Base-by-base conservation (phyloP, 148 eudicot species). In the Vaccinium corymbosum region DNA sequence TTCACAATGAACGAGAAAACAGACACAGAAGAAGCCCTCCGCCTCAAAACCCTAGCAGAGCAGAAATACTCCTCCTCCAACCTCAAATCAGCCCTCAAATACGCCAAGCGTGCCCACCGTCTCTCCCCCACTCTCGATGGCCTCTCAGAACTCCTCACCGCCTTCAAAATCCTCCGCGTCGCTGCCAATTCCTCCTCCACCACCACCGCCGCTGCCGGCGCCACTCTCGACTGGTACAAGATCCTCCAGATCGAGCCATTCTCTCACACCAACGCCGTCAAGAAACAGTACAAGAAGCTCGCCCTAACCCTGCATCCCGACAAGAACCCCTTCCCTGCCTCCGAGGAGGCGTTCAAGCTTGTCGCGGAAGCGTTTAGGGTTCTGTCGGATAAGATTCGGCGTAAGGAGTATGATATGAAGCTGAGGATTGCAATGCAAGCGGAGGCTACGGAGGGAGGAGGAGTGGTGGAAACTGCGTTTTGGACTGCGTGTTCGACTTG, bases 301-400 rank as follows among this genome's bases (percentile, higher is more conserved):
- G 95, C 95, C 56, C 85, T 92, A 38, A 57, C 84, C 17, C 90
- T 94, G 3, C 95, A 93, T 59, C 95, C 95, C 1, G 97, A 94
- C 53, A 94, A 94, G 84, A 91, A 83, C 76, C 70, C 87, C 0
- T 89, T 84, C 35, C 64, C 80, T 2, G 95, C 90, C 10, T 91
- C 90, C 4, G 89, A 81, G 5, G 97, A 92, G 61, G 97, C 97
- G n/a, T 90, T 94, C 56, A 94, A 90, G 93, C 73, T 86, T 9
- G 91, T 94, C 0, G 90, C 85, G 2, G 94, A 92, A 61, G 95
- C 91, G 79, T 86, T 90, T 83, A 81, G 87, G 17, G 92, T 93
- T 15, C 76, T 93, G 16, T 89, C 92, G 0, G 98, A 94, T 84
- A 90, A 86, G 87, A 82, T 59, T 79, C 80, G 87, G 87, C 72